These are phyloP conservation scores for Moricandia arvensis DNA, from an alignment of 345 rosid species.

Conservation along the genomic window DNA sequence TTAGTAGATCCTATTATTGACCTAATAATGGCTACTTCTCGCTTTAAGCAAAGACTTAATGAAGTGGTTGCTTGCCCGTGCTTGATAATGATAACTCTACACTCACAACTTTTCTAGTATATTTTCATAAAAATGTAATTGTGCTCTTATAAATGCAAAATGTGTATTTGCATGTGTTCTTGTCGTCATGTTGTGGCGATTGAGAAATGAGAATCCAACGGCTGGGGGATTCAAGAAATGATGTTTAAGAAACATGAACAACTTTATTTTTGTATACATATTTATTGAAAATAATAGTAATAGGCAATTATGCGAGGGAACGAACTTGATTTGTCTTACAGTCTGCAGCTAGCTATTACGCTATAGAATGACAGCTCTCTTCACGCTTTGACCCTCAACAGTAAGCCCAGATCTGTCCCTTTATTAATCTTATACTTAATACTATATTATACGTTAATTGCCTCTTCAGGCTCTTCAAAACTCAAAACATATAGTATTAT, in stretches of 20 bases:
- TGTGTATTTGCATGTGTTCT: slow-evolving; percentile 18
- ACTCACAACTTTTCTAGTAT: not conserved
- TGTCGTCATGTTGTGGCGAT: slow-evolving; percentile 12
- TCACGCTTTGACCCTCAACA: slow-evolving; percentile 25
- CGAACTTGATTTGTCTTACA: slow-evolving; percentile 3
- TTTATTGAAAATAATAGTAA: not conserved
- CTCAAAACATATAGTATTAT: not conserved
- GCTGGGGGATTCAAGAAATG: slow-evolving; percentile 15
- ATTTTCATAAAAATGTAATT: not conserved
- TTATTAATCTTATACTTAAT: slow-evolving; percentile 1
- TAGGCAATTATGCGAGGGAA: not conserved
- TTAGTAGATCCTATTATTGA: slow-evolving; percentile 27
- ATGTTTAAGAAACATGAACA: slow-evolving; percentile 29
- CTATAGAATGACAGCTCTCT: slow-evolving; percentile 30
- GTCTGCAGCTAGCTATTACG: slow-evolving; percentile 16
- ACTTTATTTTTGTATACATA: not conserved
- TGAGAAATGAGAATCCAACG: slow-evolving; percentile 24
- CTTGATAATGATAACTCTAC: slow-evolving; percentile 22
- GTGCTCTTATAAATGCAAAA: not conserved
- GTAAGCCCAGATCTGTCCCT: slow-evolving; percentile 28
- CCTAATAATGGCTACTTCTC: slow-evolving; percentile 11
- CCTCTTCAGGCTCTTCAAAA: slow-evolving; percentile 19
- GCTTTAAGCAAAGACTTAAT: slow-evolving; percentile 11
- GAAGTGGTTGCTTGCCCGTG: slow-evolving; percentile 15
- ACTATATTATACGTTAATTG: slow-evolving; percentile 2